Evolutionary conservation across 768 basidiomycete genomes (phyloP).

Genomic region (Chalciporus pseudorubinellus): DNA sequence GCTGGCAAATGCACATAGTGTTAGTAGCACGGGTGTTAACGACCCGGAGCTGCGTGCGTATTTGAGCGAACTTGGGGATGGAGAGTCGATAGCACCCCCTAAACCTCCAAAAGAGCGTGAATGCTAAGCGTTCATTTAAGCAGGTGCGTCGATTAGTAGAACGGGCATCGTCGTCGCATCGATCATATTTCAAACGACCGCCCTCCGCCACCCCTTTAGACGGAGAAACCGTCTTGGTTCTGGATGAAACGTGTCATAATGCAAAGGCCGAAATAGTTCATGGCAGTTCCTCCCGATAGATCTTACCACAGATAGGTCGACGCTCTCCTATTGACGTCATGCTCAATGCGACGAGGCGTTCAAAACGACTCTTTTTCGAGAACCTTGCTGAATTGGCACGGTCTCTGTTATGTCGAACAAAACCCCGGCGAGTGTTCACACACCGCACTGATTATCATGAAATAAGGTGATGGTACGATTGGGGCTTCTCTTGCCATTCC

Average conservation of each 20-base stretch:
- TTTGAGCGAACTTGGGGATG: too few species aligned
- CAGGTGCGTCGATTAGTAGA: too few species aligned
- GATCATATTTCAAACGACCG: too few species aligned
- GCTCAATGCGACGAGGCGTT: not conserved
- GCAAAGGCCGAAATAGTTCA: not conserved
- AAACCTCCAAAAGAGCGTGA: too few species aligned
- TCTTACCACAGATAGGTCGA: not conserved
- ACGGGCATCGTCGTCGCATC: too few species aligned
- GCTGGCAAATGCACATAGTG: too few species aligned
- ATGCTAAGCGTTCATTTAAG: too few species aligned
- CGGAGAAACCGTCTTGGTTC: not conserved
- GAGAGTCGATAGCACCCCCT: too few species aligned
- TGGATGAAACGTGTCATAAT: not conserved
- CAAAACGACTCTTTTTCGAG: not conserved
- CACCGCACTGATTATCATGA: not conserved
- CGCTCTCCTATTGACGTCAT: not conserved
- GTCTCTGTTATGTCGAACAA: slow-evolving; percentile 1
- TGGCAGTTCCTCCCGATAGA: not conserved
- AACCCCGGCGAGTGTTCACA: slow-evolving; percentile 13
- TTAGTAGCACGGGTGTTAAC: too few species aligned
- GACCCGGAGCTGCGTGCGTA: too few species aligned
- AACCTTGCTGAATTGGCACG: not conserved
- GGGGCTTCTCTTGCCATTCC: not conserved
- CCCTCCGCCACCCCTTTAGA: not conserved
- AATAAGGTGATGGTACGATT: not conserved